phyloP scores from a whole-genome alignment of 164 flowering plant species.

The Chimonanthus salicifolius region DNA sequence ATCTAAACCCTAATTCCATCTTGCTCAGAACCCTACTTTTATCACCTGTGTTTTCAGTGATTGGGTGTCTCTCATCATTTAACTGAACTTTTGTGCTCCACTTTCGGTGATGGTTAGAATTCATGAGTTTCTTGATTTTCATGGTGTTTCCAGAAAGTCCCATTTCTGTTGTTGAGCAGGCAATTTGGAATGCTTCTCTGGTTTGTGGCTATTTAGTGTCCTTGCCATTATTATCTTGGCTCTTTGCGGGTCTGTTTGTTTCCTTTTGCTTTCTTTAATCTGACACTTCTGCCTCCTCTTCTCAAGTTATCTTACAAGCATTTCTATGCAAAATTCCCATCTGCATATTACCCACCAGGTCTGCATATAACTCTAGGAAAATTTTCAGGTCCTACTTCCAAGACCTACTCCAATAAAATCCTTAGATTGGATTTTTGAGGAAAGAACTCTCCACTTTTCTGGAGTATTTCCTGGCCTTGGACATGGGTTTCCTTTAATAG shows the following conservation, averaged over 20 bases:
- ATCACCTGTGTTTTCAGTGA: background rate
- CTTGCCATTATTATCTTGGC: constrained; percentile 26
- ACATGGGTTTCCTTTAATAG: constrained; percentile 11
- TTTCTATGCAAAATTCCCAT: constrained; percentile 8
- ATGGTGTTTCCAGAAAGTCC: constrained; percentile 43
- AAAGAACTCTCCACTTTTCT: background rate
- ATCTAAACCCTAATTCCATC: background rate
- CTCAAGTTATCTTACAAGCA: constrained; percentile 2
- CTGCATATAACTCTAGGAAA: constrained; percentile 10
- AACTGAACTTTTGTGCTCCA: background rate
- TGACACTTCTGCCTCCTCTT: constrained; percentile 25
- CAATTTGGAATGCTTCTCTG: constrained; percentile 8
- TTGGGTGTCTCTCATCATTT: background rate
- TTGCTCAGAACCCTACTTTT: background rate
- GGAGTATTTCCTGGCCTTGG: constrained; percentile 11
- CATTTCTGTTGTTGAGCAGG: constrained; percentile 30
- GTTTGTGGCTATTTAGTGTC: constrained; percentile 3
- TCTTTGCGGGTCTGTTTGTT: constrained; percentile 22
- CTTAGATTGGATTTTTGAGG: background rate
- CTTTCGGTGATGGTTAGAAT: background rate
- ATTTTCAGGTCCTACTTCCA: constrained; percentile 26
- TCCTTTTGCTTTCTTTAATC: constrained; percentile 23
- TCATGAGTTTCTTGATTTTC: constrained; percentile 4
- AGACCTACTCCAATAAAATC: constrained; percentile 14
- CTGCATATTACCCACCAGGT: constrained; percentile 18